Evolutionary conservation across 345 rosid species (phyloP).

Genomic region (Camelina hispida): DNA sequence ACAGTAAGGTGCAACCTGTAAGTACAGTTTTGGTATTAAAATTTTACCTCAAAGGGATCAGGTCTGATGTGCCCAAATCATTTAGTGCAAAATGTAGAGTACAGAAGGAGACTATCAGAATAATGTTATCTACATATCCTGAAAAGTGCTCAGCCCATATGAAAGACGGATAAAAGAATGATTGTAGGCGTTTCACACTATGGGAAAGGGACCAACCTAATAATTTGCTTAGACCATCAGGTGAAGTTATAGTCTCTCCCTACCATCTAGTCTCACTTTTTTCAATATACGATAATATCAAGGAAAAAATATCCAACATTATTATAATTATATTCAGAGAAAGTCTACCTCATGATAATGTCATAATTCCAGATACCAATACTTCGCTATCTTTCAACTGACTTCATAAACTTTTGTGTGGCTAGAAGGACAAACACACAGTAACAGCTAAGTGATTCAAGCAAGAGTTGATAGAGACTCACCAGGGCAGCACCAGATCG

Average conservation of each 20-base stretch:
- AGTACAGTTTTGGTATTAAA: slow-evolving; percentile 7
- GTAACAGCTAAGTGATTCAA: slow-evolving; percentile 15
- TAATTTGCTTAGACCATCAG: not conserved
- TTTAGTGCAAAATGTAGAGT: too few relatives aligned
- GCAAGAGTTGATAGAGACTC: slow-evolving; percentile 30
- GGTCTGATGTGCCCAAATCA: not conserved
- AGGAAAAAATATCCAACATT: not conserved
- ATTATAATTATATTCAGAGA: not conserved
- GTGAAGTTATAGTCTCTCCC: not conserved
- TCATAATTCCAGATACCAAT: not conserved
- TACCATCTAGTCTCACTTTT: too few relatives aligned
- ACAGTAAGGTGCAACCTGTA: slow-evolving; percentile 97
- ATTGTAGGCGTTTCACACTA: not conserved
- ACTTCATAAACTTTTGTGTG: too few relatives aligned
- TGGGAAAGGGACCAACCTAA: slow-evolving; percentile 15
- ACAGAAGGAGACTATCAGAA: too few relatives aligned
- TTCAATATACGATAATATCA: too few relatives aligned
- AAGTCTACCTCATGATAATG: not conserved
- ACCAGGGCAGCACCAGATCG: slow-evolving; percentile 98
- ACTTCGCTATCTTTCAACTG: not conserved
- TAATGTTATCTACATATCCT: not conserved
- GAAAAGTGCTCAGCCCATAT: not conserved
- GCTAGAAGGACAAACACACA: slow-evolving; percentile 5
- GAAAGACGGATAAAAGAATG: not conserved
- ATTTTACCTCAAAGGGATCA: too few relatives aligned